Conservation (phyloP, 495 filamentous ascomycete genomes). For the Aspergillus avenaceus region DNA sequence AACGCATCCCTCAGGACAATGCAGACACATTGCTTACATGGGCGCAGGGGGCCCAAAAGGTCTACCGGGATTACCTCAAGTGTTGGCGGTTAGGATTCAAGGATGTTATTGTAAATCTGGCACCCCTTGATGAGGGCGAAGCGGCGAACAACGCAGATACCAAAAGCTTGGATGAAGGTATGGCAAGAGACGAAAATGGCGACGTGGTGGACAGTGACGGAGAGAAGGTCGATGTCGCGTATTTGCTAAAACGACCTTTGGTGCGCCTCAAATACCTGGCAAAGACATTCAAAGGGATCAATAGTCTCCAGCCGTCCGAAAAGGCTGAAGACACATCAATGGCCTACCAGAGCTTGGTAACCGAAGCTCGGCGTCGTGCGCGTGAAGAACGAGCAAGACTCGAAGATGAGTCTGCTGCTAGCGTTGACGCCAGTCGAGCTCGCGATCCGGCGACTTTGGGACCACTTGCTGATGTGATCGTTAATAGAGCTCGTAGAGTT, state of each 20-base stretch:
- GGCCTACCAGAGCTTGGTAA: conserved; percentile 67
- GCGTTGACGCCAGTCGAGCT: conserved; percentile 72
- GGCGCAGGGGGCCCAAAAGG: conserved; percentile 68
- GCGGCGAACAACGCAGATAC: conserved; percentile 44
- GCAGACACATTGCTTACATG: conserved; percentile 67
- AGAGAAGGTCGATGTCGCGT: conserved; percentile 91
- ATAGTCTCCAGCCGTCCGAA: conserved; percentile 50
- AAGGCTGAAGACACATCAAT: conserved; percentile 53
- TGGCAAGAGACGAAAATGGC: conserved; percentile 73
- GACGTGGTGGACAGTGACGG: conserved; percentile 74
- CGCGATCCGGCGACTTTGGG: conserved; percentile 74
- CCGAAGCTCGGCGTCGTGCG: conserved; percentile 69
- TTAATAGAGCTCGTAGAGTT: conserved; percentile 73
- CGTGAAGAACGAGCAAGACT: conserved; percentile 83
- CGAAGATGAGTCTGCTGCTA: conserved; percentile 84
- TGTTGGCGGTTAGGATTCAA: conserved; percentile 94
- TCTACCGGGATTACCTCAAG: conserved; percentile 84
- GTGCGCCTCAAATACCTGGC: conserved; percentile 84
- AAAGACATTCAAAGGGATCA: conserved; percentile 73
- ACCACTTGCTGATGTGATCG: conserved; percentile 60
- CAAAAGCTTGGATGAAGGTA: conserved; percentile 59
- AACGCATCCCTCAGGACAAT: conserved; percentile 68
- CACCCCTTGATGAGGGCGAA: conserved; percentile 57
- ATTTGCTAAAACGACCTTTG: conserved; percentile 82
- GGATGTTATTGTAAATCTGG: conserved; percentile 90